Evolutionary conservation across 345 rosid species (phyloP).

Genomic region (Streptanthus diversifolius): DNA sequence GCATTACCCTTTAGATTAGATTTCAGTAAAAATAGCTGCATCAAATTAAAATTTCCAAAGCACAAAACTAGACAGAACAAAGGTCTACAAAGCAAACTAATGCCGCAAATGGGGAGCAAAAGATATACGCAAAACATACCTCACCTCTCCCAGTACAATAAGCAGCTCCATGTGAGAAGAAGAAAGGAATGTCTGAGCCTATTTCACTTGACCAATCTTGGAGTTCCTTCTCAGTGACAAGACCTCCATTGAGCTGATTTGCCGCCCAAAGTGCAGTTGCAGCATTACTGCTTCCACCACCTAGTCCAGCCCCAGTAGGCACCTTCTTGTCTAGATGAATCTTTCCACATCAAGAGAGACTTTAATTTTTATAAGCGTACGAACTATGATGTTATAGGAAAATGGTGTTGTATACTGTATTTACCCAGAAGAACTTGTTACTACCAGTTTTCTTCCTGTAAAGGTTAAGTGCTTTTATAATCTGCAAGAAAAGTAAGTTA

Average conservation of each 20-base stretch:
- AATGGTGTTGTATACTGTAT: neutral
- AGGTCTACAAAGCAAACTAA: neutral
- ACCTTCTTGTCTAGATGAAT: conserved; percentile 87
- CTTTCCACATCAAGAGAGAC: conserved; percentile 38
- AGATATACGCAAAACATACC: conserved; percentile 44
- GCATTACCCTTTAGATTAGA: conserved; percentile 23
- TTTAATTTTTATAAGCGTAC: neutral
- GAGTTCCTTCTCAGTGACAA: conserved; percentile 80
- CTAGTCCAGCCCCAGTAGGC: conserved; percentile 95
- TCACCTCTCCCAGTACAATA: conserved; percentile 98
- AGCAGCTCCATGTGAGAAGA: conserved; percentile 93
- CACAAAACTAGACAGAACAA: neutral
- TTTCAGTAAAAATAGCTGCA: neutral
- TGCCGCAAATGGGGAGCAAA: neutral
- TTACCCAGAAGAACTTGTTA: conserved; percentile 79
- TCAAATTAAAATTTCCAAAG: neutral
- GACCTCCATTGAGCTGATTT: conserved; percentile 72
- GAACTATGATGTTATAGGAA: neutral
- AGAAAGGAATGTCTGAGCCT: conserved; percentile 97
- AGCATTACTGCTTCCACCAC: conserved; percentile 98
- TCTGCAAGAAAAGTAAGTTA: conserved; percentile 40
- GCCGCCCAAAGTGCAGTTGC: conserved; percentile 99
- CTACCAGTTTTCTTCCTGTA: conserved; percentile 87
- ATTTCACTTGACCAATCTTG: conserved; percentile 97
- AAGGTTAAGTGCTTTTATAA: conserved; percentile 89